Base-by-base conservation (phyloP, 2,329 filamentous ascomycete species). In the Exophiala oligosperma region DNA sequence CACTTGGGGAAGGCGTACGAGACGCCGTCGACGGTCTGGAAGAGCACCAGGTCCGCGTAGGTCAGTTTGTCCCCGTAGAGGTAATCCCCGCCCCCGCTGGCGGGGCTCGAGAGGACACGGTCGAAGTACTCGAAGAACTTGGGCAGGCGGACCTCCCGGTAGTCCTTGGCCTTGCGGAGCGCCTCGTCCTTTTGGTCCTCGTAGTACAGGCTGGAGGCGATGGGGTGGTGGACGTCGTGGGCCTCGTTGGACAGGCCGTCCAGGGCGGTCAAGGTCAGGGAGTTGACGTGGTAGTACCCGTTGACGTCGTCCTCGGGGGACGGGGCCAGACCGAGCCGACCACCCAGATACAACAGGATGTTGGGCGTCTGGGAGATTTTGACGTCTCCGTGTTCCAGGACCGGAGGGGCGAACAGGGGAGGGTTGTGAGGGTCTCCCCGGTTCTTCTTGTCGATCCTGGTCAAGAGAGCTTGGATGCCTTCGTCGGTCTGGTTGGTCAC, bases 191-290 rank as follows among this genome's bases (percentile, higher is more conserved):
- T 90, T 73, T 93, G 90, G 26, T 92, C 87, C 68, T 91, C 88
- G 67, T 92, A 93, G 70, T 86, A 88, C 3, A 81, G 69, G 1
- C 71, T 69, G 0, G 75, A 68, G 1, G 83, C 79, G 52, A 91
- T 76, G 1, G 90, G 90, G 68, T 93, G 90, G 70, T 93, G 90
- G 26, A 84, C 85, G 66, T 92, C 88, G 69, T 92, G 90, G 0
- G 84, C 72, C 74, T 92, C 90, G 64, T 87, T 85, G 67, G 83
- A 83, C 48, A 92, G 72, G 0, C 82, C 82, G 66, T 93, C 90
- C 17, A 92, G 73, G 1, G 88, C 86, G 2, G 89, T 92, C 58
- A 92, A 73, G 0, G 81, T 78, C 28, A 92, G 79, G 49, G 78
- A 79, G 57, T 90, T 85, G 61, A 91, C 76, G 55, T 81, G 79